Base-by-base conservation (phyloP, 441 rosid genomes). In the Mallotus japonicus region DNA sequence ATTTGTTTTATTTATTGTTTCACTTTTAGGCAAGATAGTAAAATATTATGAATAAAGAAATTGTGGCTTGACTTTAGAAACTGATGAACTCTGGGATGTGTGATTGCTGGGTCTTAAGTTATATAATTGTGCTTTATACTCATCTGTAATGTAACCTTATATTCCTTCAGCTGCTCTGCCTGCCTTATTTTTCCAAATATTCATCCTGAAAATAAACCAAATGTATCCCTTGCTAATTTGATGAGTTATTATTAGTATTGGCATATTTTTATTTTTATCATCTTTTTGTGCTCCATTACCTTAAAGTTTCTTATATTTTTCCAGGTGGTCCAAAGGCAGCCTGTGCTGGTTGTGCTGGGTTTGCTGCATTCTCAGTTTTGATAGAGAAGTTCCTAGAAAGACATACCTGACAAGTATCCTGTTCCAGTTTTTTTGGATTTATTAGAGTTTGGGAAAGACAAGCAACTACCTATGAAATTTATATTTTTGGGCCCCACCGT, bases 361-460 rank as follows among this genome's bases (percentile, higher is more conserved):
- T 95, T 75, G 98, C 98, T 49, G 85, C 98, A 65, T 95, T 95
- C 86, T 95, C 99, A 32, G 96, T 88, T 22, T 71, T 85, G 71
- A 95, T 95, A 37, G 98, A 95, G 93, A 95, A 95, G 92, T 84
- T 95, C 83, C 77, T 95, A 0, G 98, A 95, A 11, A 77, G 95
- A 32, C 93, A 88, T 78, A 85, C 76, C 51, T 95, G 87, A 72
- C 64, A 20, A 59, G 47, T 7, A 49, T 60, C 34, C 40, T 60
- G 11, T 22, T 13, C 55, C 47, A 72, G 47, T 73, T 79, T 75
- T 77, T 75, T 56, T 60, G 46, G 32, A 22, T 57, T 56, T n/a
- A 51, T 69, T 61, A 2, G 8, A 20, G 19, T 42, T 64, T 20
- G 20, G 55, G n/a, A 20, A 46, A 49, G 60, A 72, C 66, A 50